Evolutionary conservation across 441 rosid species (phyloP).

Genomic region (Manihot esculenta): DNA sequence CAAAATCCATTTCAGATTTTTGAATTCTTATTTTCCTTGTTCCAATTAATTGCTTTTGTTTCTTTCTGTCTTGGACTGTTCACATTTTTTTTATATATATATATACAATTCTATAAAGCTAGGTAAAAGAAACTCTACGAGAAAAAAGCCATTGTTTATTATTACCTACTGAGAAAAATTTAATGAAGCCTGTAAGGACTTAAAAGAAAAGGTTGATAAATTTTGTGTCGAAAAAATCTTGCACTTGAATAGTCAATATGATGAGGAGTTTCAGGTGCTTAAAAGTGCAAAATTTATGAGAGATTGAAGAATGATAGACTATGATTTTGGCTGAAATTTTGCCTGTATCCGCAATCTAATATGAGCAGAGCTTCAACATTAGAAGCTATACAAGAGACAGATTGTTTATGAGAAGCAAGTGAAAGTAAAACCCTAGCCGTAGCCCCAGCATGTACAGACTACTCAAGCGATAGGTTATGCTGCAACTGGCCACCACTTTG

Average conservation of each 20-base stretch:
- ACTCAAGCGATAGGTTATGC: conserved; percentile 28
- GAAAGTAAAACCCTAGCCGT: conserved; percentile 25
- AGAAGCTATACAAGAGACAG: conserved; percentile 17
- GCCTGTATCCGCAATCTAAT: conserved; percentile 6
- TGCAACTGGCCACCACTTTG: conserved; percentile 24
- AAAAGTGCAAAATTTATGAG: conserved; percentile 15
- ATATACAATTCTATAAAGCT: conserved; percentile 6
- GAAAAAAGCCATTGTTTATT: conserved; percentile 4
- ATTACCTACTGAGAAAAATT: conserved; percentile 14
- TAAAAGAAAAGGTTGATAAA: neutral
- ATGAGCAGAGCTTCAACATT: conserved; percentile 1
- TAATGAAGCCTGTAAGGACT: conserved; percentile 20
- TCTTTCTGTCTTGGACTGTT: conserved; percentile 22
- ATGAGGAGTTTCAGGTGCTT: conserved; percentile 24
- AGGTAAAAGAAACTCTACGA: neutral
- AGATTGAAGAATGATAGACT: conserved; percentile 4
- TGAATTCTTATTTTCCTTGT: neutral
- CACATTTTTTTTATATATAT: neutral
- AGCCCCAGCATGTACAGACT: conserved; percentile 22
- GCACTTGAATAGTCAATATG: neutral
- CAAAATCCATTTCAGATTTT: neutral
- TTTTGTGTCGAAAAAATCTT: conserved; percentile 11
- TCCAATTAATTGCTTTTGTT: conserved; percentile 13
- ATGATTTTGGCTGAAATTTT: conserved; percentile 7
- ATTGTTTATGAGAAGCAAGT: conserved; percentile 5